These are phyloP conservation scores for Russula lepida DNA, from an alignment of 768 basidiomycete genomes.

Conservation along the genomic window DNA sequence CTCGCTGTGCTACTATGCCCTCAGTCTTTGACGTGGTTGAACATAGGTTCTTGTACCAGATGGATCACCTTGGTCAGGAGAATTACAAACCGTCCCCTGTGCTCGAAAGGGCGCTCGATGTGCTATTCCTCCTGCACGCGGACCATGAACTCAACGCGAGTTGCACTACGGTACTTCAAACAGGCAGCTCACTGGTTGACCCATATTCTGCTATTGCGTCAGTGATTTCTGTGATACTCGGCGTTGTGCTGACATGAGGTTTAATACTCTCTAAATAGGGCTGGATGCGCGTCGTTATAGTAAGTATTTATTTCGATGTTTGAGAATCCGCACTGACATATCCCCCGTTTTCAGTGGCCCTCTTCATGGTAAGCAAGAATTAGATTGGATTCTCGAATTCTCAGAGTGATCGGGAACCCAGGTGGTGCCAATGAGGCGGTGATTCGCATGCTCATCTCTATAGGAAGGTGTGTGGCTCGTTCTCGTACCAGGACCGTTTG, in stretches of 20 bases:
- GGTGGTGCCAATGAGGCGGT: slow-evolving; percentile 92
- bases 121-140: slow-evolving; percentile 80
- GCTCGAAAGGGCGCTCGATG: slow-evolving; percentile 79
- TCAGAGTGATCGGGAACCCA: slow-evolving; percentile 20
- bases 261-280: slow-evolving; percentile 33
- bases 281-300: slow-evolving; percentile 86
- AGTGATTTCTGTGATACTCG: slow-evolving; percentile 18
- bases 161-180: slow-evolving; percentile 79
- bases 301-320: slow-evolving; percentile 33
- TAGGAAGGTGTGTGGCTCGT: slow-evolving; percentile 53
- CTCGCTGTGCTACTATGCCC: background rate
- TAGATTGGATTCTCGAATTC: background rate
- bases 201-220: slow-evolving; percentile 82
- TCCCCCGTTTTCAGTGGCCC: slow-evolving; percentile 43
- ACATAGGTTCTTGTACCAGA: slow-evolving; percentile 76
- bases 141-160: slow-evolving; percentile 90
- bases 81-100: slow-evolving; percentile 76
- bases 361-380: slow-evolving; percentile 45
- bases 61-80: slow-evolving; percentile 71
- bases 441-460: slow-evolving; percentile 86
- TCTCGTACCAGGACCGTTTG: background rate
- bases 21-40: background rate
- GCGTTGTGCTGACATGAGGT: background rate
- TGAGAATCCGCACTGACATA: background rate
- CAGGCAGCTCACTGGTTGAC: slow-evolving; percentile 82